A percentile compares a stretch with the other conserved stretches of the same genome.
phyloP scores from a whole-genome alignment of 768 basidiomycete species.

The Phanerochaete sordida region DNA sequence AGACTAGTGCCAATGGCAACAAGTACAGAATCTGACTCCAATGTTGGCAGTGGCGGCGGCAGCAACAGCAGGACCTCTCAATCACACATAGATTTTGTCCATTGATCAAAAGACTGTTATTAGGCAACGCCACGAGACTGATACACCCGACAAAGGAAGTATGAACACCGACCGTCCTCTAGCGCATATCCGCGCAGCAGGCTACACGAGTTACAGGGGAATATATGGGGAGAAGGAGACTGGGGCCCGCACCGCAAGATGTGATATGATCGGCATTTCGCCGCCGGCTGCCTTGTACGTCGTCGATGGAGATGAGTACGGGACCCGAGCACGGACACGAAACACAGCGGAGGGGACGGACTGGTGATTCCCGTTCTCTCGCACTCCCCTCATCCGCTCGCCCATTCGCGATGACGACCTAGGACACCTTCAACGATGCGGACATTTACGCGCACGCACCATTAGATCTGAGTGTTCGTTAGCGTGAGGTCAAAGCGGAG shows the following conservation, averaged over 20 bases:
- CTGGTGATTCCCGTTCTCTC: slow-evolving; percentile 10
- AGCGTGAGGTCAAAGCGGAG: neutral
- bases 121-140: too few species aligned
- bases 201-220: neutral
- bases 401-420: neutral
- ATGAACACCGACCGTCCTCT: too few species aligned
- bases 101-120: too few species aligned
- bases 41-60: too few species aligned
- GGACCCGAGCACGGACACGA: neutral
- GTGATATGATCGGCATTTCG: neutral
- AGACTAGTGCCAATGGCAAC: too few species aligned
- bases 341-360: slow-evolving; percentile 17
- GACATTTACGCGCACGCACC: slow-evolving; percentile 1
- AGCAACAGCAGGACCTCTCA: too few species aligned
- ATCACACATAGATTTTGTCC: too few species aligned
- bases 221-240: slow-evolving; percentile 3
- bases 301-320: slow-evolving; percentile 7
- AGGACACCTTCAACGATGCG: neutral
- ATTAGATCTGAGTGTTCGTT: neutral
- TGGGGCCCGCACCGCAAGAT: slow-evolving; percentile 11
- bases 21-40: too few species aligned
- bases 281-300: neutral
- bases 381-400: neutral
- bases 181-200: too few species aligned
- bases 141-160: too few species aligned